phyloP scores from a whole-genome alignment of 306 rosid genomes.

The Spatholobus suberectus region DNA sequence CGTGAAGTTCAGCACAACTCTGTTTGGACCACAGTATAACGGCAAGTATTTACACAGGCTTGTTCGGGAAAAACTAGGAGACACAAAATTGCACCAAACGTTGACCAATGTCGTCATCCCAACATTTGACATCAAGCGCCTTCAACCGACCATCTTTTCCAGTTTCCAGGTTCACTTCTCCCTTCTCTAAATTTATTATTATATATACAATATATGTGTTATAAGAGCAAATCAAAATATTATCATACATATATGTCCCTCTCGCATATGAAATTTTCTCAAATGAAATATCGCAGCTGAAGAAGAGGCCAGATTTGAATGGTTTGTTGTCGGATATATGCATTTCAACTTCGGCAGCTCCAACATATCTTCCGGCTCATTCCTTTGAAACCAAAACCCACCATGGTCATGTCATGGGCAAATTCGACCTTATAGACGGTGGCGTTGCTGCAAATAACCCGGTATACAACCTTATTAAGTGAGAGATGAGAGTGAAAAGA shows the following conservation, averaged over 20 bases:
- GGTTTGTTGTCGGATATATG: slow-evolving; percentile 62
- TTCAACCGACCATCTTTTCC: slow-evolving; percentile 70
- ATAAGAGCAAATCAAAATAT: no score
- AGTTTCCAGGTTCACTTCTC: slow-evolving; percentile 57
- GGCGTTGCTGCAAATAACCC: slow-evolving; percentile 82
- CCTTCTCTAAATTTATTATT: not conserved
- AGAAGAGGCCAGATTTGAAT: slow-evolving; percentile 37
- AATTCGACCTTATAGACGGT: slow-evolving; percentile 70
- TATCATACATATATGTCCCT: not conserved
- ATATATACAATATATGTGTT: not conserved
- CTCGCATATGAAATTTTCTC: not conserved
- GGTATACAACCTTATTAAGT: no score
- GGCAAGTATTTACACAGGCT: slow-evolving; percentile 55
- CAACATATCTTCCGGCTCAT: slow-evolving; percentile 80
- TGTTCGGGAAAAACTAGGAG: slow-evolving; percentile 41
- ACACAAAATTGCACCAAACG: slow-evolving; percentile 43
- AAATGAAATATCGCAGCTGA: slow-evolving; percentile 34
- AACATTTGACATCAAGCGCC: slow-evolving; percentile 55
- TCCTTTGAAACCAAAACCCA: slow-evolving; percentile 50
- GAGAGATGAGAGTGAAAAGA: no score
- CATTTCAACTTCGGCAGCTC: slow-evolving; percentile 80
- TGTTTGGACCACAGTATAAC: slow-evolving; percentile 59
- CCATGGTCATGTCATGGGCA: slow-evolving; percentile 14
- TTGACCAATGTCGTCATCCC: slow-evolving; percentile 63
- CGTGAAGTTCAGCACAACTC: not conserved